Evolutionary conservation across 768 basidiomycete genomes (phyloP).

Genomic region (Fibroporia radiculosa): DNA sequence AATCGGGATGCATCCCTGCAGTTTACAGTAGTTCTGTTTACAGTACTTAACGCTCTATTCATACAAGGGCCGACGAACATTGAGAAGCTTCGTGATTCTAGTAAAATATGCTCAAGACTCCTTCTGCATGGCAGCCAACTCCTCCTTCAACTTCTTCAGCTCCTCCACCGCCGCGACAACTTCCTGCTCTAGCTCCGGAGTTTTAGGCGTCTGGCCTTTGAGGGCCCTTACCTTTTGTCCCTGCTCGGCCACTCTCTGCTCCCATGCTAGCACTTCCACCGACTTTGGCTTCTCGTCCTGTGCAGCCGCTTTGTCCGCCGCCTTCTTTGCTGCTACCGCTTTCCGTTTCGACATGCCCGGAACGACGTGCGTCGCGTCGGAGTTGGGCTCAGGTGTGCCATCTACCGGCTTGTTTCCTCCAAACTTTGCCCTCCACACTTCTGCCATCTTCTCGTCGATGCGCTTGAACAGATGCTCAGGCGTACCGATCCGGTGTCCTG

Average conservation of each 20-base stretch:
- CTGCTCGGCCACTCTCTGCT: constrained; percentile 69
- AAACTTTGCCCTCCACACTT: constrained; percentile 74
- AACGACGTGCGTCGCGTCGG: constrained; percentile 33
- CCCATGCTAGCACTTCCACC: constrained; percentile 63
- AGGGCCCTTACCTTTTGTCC: constrained; percentile 65
- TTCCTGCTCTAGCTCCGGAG: constrained; percentile 52
- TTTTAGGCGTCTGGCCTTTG: constrained; percentile 56
- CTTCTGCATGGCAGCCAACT: constrained; percentile 32
- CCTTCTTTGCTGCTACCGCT: constrained; percentile 35
- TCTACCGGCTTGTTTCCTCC: constrained; percentile 49
- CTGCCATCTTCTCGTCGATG: constrained; percentile 87
- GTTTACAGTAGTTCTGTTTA: too few species aligned
- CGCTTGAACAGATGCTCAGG: constrained; percentile 90
- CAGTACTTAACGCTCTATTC: too few species aligned
- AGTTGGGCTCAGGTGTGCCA: constrained; percentile 30
- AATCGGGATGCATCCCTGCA: too few species aligned
- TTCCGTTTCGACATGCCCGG: constrained; percentile 49
- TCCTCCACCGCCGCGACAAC: constrained; percentile 53
- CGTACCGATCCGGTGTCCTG: constrained; percentile 77
- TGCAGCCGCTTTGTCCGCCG: constrained; percentile 36
- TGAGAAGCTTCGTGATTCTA: too few species aligned
- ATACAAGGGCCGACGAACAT: too few species aligned
- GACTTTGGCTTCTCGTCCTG: constrained; percentile 53
- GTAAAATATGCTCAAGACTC: background rate
- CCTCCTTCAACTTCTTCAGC: constrained; percentile 59